Percentiles rank a stretch among this genome's conserved stretches.
These are phyloP conservation scores for Pseudogymnoascus sp. DNA, from an alignment of 2,329 filamentous ascomycete species.

Conservation along the genomic window DNA sequence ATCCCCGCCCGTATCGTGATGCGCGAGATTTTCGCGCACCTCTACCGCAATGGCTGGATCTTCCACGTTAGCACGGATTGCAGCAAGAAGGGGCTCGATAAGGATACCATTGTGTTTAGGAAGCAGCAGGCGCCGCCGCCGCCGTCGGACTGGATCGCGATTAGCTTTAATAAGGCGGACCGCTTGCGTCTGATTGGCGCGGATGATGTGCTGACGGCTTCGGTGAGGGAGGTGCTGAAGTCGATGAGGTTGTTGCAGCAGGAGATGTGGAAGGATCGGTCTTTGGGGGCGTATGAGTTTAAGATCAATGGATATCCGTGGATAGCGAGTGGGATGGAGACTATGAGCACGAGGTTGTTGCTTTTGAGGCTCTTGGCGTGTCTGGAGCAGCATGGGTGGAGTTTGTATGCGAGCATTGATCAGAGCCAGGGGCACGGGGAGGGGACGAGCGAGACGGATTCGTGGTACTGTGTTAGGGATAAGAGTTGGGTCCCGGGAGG, in stretches of 20 bases:
- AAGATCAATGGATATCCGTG: conserved; percentile 32
- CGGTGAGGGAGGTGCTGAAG: conserved; percentile 18
- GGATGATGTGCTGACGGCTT: conserved; percentile 18
- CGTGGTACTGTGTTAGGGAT: conserved; percentile 23
- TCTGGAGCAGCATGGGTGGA: conserved; percentile 33
- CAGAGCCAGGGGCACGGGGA: conserved; percentile 24
- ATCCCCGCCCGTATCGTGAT: conserved; percentile 29
- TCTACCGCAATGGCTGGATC: conserved; percentile 33
- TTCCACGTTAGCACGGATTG: conserved; percentile 31
- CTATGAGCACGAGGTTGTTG: conserved; percentile 30
- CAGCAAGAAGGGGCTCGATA: conserved; percentile 28
- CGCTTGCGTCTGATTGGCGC: conserved; percentile 31
- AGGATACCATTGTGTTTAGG: conserved; percentile 34
- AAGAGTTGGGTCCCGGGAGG: conserved; percentile 20
- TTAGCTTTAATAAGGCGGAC: conserved; percentile 30
- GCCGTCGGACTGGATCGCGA: conserved; percentile 31
- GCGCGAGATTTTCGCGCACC: conserved; percentile 26
- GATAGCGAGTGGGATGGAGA: conserved; percentile 28
- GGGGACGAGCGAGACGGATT: conserved; percentile 20
- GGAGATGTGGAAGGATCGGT: conserved; percentile 22
- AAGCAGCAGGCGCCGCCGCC: conserved; percentile 30
- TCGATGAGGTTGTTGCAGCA: conserved; percentile 17
- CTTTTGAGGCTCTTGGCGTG: conserved; percentile 30
- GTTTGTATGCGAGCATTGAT: conserved; percentile 34
- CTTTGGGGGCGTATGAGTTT: conserved; percentile 24